phyloP scores from a whole-genome alignment of 2,329 filamentous ascomycete genomes.

The Apiospora arundinis region DNA sequence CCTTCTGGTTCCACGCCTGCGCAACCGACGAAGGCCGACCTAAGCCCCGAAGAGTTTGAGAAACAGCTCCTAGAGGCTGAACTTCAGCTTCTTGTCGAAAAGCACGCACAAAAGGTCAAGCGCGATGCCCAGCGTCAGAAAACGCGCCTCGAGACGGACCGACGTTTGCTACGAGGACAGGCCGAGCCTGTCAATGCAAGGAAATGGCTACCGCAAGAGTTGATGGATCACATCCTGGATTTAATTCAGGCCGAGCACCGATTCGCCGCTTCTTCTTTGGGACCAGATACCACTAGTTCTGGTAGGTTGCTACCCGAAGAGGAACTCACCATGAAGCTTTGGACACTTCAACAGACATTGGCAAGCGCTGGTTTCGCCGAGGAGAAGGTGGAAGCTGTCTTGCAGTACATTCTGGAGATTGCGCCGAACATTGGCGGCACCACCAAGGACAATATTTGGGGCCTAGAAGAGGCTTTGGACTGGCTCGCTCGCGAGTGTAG shows the following conservation, averaged over 20 bases:
- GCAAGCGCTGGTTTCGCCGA: conserved; percentile 71
- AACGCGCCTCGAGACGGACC: conserved; percentile 82
- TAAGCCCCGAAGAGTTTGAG: conserved; percentile 89
- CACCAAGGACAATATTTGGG: conserved; percentile 76
- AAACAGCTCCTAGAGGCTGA: conserved; percentile 89
- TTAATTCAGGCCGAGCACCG: conserved; percentile 71
- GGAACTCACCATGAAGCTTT: conserved; percentile 78
- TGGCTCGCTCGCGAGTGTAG: conserved; percentile 85
- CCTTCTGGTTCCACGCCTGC: conserved; percentile 41
- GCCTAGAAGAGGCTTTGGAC: conserved; percentile 85
- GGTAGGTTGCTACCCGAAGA: conserved; percentile 73
- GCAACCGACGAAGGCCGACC: conserved; percentile 38
- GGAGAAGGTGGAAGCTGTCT: conserved; percentile 65
- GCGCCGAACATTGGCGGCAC: conserved; percentile 64
- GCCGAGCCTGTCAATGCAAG: conserved; percentile 73
- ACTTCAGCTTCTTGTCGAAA: conserved; percentile 86
- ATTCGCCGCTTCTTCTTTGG: conserved; percentile 58
- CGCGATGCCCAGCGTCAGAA: conserved; percentile 81
- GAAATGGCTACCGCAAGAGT: conserved; percentile 81
- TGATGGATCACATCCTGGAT: conserved; percentile 79
- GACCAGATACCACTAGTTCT: conserved; percentile 49
- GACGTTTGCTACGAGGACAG: conserved; percentile 79
- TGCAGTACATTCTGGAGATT: conserved; percentile 72
- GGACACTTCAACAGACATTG: conserved; percentile 82
- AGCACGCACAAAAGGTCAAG: conserved; percentile 77